phyloP scores from a whole-genome alignment of 176 grass and related monocot species.

The Musa beccarii region DNA sequence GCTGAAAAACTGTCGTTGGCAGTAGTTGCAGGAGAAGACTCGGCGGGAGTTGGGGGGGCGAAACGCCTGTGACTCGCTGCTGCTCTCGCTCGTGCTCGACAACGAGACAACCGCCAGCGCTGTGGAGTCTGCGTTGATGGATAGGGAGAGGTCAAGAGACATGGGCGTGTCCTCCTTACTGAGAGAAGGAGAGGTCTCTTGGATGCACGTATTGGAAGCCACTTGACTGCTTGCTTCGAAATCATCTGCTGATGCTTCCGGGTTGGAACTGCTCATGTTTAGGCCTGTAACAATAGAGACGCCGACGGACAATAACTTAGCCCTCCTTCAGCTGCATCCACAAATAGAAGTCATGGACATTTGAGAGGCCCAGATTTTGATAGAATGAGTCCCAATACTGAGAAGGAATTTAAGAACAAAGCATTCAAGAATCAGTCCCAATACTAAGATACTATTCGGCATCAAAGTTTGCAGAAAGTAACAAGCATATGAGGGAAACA shows the following conservation, averaged over 20 bases:
- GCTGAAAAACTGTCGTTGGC: slow-evolving; percentile 36
- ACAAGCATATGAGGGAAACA: neutral
- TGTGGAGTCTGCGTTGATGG: neutral
- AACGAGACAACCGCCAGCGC: neutral
- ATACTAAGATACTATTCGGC: too few species aligned
- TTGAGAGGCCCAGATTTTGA: neutral
- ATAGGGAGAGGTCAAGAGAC: slow-evolving; percentile 7
- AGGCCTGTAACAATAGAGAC: neutral
- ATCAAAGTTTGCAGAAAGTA: too few species aligned
- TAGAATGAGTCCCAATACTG: too few species aligned
- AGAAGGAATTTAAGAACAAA: too few species aligned
- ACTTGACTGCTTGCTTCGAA: slow-evolving; percentile 15
- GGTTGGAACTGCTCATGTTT: neutral
- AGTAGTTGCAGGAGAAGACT: slow-evolving; percentile 37
- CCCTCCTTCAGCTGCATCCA: neutral
- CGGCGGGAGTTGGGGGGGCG: neutral
- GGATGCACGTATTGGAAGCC: slow-evolving; percentile 3
- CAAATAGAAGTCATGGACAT: neutral
- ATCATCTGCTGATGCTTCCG: neutral
- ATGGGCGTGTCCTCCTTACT: neutral
- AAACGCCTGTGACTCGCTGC: neutral
- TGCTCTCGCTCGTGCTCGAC: slow-evolving; percentile 6
- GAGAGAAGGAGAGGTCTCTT: neutral
- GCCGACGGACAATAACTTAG: neutral
- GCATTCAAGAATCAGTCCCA: too few species aligned